phyloP scores from a whole-genome alignment of 1,284 basidiomycete genomes.

The Abortiporus biennis region DNA sequence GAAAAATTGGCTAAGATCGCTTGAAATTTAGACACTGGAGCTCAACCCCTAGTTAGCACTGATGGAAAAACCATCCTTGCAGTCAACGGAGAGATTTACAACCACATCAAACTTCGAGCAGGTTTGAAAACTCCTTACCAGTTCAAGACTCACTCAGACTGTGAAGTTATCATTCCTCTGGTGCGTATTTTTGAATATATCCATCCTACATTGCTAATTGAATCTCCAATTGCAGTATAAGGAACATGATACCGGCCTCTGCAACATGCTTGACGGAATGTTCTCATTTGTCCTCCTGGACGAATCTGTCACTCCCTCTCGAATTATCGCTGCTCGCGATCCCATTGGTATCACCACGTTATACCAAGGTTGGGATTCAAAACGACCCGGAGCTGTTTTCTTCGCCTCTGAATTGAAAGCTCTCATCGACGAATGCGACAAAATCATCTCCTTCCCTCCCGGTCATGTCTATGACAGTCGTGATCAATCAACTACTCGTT shows the following conservation, averaged over 20 bases:
- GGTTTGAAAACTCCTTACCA: slow-evolving; percentile 57
- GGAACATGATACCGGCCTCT: slow-evolving; percentile 74
- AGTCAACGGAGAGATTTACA: slow-evolving; percentile 99
- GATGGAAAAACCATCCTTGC: slow-evolving; percentile 85
- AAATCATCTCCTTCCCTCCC: slow-evolving; percentile 93
- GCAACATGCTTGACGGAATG: slow-evolving; percentile 92
- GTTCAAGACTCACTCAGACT: slow-evolving; percentile 98
- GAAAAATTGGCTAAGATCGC: not conserved
- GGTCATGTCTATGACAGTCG: slow-evolving; percentile 91
- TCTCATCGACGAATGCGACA: slow-evolving; percentile 89
- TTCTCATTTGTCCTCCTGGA: slow-evolving; percentile 98
- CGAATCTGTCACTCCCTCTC: slow-evolving; percentile 83
- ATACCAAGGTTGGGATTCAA: slow-evolving; percentile 93
- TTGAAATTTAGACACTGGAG: slow-evolving; percentile 76
- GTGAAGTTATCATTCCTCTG: slow-evolving; percentile 93
- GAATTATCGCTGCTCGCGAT: slow-evolving; percentile 94
- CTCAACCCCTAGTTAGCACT: slow-evolving; percentile 88
- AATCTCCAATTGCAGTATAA: slow-evolving; percentile 56
- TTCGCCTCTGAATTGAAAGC: slow-evolving; percentile 98
- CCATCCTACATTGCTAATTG: not conserved
- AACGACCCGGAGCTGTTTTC: slow-evolving; percentile 80
- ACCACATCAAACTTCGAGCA: slow-evolving; percentile 83
- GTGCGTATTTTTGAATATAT: slow-evolving; percentile 36
- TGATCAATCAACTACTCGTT: slow-evolving; percentile 72
- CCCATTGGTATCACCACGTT: slow-evolving; percentile 98